These are phyloP conservation scores for Tulasnella calospora DNA, from an alignment of 768 basidiomycete species.

Conservation along the genomic window DNA sequence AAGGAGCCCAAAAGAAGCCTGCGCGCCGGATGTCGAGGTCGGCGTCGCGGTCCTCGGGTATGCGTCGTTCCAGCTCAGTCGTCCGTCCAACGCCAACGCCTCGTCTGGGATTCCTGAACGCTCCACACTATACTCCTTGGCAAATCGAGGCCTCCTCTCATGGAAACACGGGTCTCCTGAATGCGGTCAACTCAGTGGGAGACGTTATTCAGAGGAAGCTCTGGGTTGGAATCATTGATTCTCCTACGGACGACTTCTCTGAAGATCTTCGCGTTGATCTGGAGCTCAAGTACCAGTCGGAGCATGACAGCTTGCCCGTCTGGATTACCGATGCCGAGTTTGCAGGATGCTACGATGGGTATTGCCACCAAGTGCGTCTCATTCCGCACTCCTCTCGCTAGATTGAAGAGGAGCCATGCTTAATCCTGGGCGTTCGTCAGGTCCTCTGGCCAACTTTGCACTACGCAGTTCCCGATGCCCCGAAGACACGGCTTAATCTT, in stretches of 20 bases:
- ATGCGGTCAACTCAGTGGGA: constrained; percentile 64
- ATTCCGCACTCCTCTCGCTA: constrained; percentile 27
- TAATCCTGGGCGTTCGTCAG: constrained; percentile 26
- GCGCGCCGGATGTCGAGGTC: constrained; percentile 35
- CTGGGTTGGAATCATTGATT: constrained; percentile 72
- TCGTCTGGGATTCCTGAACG: constrained; percentile 28
- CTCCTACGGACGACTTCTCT: constrained; percentile 59
- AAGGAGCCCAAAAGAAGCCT: neutral
- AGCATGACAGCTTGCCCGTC: constrained; percentile 50
- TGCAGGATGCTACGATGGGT: constrained; percentile 74
- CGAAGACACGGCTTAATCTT: constrained; percentile 68
- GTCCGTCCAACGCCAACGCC: constrained; percentile 28
- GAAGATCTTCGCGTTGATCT: constrained; percentile 54
- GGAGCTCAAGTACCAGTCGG: constrained; percentile 45
- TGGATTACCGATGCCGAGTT: constrained; percentile 71
- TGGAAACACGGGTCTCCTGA: constrained; percentile 79
- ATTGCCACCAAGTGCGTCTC: constrained; percentile 67
- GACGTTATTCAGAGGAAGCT: constrained; percentile 48
- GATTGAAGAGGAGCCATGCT: neutral
- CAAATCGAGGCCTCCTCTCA: constrained; percentile 60
- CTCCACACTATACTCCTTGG: constrained; percentile 36
- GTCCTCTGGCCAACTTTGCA: constrained; percentile 86
- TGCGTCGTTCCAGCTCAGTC: constrained; percentile 42
- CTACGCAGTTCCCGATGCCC: constrained; percentile 81
- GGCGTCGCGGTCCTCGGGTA: constrained; percentile 50